These are phyloP conservation scores for Lenzites betulinus DNA, from an alignment of 768 basidiomycete genomes.

Conservation along the genomic window DNA sequence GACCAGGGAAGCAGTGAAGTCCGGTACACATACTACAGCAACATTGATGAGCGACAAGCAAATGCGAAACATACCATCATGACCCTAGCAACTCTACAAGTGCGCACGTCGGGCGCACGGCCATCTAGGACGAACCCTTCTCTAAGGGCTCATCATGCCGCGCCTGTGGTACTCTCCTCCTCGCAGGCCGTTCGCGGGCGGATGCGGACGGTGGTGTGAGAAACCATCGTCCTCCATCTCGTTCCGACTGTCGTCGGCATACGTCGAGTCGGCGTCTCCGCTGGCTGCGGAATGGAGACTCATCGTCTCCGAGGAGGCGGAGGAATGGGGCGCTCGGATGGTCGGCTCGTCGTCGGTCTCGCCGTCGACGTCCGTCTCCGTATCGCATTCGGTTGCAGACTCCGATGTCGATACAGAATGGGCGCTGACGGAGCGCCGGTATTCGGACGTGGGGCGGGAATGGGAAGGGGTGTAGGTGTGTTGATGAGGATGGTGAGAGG, in stretches of 20 bases:
- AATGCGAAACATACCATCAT: slow-evolving; percentile 1
- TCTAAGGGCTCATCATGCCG: slow-evolving; percentile 15
- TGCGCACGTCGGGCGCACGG: neutral
- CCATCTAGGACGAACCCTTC: neutral
- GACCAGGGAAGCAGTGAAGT: slow-evolving; percentile 17
- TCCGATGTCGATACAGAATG: slow-evolving; percentile 26
- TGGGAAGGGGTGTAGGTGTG: slow-evolving; percentile 22
- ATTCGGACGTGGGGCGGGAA: slow-evolving; percentile 18
- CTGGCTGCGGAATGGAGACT: slow-evolving; percentile 34
- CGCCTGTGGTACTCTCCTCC: slow-evolving; percentile 12
- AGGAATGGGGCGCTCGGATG: slow-evolving; percentile 56
- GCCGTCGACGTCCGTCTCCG: slow-evolving; percentile 53
- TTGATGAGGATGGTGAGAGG: slow-evolving; percentile 2
- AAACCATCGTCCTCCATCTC: slow-evolving; percentile 12
- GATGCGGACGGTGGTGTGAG: neutral
- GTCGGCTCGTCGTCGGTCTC: slow-evolving; percentile 84
- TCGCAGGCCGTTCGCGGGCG: slow-evolving; percentile 2
- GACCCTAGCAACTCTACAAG: slow-evolving; percentile 14
- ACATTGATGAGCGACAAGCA: slow-evolving; percentile 3
- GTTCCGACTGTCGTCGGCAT: slow-evolving; percentile 32
- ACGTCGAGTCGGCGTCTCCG: slow-evolving; percentile 35
- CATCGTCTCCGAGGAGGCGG: slow-evolving; percentile 39
- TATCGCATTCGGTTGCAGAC: slow-evolving; percentile 37
- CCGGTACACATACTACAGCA: slow-evolving; percentile 17
- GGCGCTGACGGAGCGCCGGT: slow-evolving; percentile 22